Base-by-base conservation (phyloP, 805 yeast genomes). In the Candida nemodendra region DNA sequence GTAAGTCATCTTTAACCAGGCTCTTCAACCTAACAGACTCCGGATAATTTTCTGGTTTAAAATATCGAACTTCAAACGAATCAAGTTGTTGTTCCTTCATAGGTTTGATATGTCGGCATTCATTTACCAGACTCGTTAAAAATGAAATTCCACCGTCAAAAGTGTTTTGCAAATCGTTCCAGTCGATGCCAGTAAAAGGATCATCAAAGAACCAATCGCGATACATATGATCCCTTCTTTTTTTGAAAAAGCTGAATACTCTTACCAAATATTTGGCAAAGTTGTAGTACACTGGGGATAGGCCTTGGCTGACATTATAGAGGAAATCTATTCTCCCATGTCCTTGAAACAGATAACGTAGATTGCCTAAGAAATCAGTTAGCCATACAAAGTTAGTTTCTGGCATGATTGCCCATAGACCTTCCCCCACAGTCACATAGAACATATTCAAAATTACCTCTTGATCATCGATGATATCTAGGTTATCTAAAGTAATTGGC, bases 361-460 rank as follows among this genome's bases (percentile, higher is more conserved):
- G 29, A 11, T 44, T 39, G 5, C 50, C 52, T 13, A 50, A 39
- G 21, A 45, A 50, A 24, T 50, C 54, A n/a, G 41, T 24, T 15
- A 44, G 23, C 16, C 43, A 34, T 6, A 50, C 21, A 25, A 48
- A 48, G 15, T 33, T 27, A 12, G 42, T 22, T 27, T 49, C 50
- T 3, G 57, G 56, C 13, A 50, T 40, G 12, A 51, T 24, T 6
- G 57, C 50, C 39, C 44, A 37, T 18, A 51, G 24, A 8, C 37
- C 30, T 39, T 51, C 51, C n/a, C 53, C 50, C 13, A 47, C 26
- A 2, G 52, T 43, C 3, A 51, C 22, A 22, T 42, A 47, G 27
- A 51, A 47, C 18, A 44, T 28, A 32, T 46, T 44, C 33, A 49
- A 15, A 6, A 48, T 28, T 14, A 35, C 34, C 26, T 49, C 47